Evolutionary conservation across 83 land plant species (phyloP).

Genomic region (Picea engelmannii): DNA sequence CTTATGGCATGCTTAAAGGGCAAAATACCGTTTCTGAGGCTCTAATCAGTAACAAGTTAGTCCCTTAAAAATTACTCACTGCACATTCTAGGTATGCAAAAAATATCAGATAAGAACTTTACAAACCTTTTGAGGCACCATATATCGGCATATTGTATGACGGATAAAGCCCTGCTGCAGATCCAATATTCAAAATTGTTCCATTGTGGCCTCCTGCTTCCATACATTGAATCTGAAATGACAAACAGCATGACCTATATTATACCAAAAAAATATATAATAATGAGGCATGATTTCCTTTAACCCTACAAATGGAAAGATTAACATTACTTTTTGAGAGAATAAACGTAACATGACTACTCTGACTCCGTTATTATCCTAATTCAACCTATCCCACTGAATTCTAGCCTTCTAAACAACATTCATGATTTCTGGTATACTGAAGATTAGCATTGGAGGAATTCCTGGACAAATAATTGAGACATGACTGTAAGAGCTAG

Average conservation of each 20-base stretch:
- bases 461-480: neutral
- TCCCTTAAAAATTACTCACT: neutral
- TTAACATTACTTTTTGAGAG: neutral
- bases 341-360: too few relatives aligned
- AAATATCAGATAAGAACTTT: neutral
- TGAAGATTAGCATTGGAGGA: neutral
- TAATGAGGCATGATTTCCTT: neutral
- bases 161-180: conserved; percentile 95
- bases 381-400: too few relatives aligned
- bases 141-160: conserved; percentile 55
- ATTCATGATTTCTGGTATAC: too few relatives aligned
- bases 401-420: too few relatives aligned
- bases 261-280: neutral
- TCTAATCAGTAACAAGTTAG: neutral
- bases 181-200: conserved; percentile 77
- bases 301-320: neutral
- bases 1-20: neutral
- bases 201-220: conserved; percentile 50
- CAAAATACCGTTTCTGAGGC: neutral
- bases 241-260: neutral
- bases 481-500: neutral
- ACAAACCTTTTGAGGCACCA: conserved; percentile 76
- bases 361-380: too few relatives aligned
- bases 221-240: conserved; percentile 62
- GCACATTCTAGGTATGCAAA: neutral